Percentiles rank a stretch among this genome's conserved stretches.
phyloP scores from a whole-genome alignment of 2,329 filamentous ascomycete genomes.

The Didymella exigua region DNA sequence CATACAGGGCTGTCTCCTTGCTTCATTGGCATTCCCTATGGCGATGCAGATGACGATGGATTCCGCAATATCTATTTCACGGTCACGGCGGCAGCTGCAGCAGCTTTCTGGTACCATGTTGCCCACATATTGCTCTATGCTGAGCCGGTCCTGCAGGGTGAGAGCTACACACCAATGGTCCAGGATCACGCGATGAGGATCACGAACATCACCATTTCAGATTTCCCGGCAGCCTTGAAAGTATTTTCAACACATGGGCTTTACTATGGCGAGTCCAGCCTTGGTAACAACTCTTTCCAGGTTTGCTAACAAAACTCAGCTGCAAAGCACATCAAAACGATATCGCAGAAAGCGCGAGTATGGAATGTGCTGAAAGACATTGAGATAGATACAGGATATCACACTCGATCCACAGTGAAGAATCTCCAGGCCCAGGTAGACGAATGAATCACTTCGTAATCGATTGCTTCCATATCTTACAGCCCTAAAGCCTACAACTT shows the following conservation, averaged over 20 bases:
- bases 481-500: constrained; percentile 42
- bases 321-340: constrained; percentile 43
- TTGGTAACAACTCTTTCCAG: neutral
- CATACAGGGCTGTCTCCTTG: constrained; percentile 32
- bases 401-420: constrained; percentile 35
- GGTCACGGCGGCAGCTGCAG: constrained; percentile 36
- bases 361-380: constrained; percentile 43
- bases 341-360: constrained; percentile 41
- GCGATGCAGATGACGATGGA: constrained; percentile 38
- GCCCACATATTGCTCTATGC: constrained; percentile 41
- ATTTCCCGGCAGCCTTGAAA: constrained; percentile 40
- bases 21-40: constrained; percentile 42
- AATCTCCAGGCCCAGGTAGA: constrained; percentile 37
- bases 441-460: constrained; percentile 6
- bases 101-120: constrained; percentile 44
- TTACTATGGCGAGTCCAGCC: constrained; percentile 35
- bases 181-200: constrained; percentile 40
- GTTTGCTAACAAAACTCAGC: constrained; percentile 22
- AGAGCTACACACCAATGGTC: constrained; percentile 32
- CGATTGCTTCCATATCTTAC: neutral
- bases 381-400: constrained; percentile 40
- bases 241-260: constrained; percentile 43
- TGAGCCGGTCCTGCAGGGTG: constrained; percentile 37
- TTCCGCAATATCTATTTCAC: constrained; percentile 43
- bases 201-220: constrained; percentile 40